Conservation (phyloP, 495 filamentous ascomycete genomes). For the Aspergillus asperescens region DNA sequence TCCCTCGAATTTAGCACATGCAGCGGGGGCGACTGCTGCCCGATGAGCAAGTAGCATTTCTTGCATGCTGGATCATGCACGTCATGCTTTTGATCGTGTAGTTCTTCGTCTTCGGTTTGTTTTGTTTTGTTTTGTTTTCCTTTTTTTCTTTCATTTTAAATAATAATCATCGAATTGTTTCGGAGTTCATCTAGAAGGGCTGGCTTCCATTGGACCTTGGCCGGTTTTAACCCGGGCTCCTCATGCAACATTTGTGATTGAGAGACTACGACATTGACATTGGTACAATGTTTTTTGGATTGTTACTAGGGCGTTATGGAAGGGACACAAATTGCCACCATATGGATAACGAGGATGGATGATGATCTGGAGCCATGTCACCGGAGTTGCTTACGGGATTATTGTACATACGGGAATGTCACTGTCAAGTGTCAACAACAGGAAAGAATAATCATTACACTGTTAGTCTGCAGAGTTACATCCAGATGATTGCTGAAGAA, state of each 20-base stretch:
- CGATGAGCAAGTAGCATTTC: constrained; percentile 18
- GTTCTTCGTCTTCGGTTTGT: too few relatives aligned
- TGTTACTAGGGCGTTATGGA: constrained; percentile 22
- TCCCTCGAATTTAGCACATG: constrained; percentile 29
- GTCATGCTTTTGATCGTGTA: constrained; percentile 7
- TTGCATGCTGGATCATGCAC: constrained; percentile 19
- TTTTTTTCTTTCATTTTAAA: too few relatives aligned
- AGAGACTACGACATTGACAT: constrained; percentile 5
- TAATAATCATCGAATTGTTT: constrained; percentile 1
- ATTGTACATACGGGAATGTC: constrained; percentile 26
- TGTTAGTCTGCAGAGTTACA: constrained; percentile 9
- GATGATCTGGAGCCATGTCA: constrained; percentile 9
- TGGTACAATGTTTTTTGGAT: not conserved
- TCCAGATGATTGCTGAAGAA: not conserved
- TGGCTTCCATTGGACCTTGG: not conserved
- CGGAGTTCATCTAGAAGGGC: constrained; percentile 11
- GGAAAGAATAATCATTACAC: too few relatives aligned
- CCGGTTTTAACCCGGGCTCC: not conserved
- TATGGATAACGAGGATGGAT: constrained; percentile 21
- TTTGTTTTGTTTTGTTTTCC: not conserved
- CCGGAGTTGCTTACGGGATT: constrained; percentile 7
- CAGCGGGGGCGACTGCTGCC: constrained; percentile 30
- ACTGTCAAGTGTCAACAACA: not conserved
- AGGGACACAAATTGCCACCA: constrained; percentile 32
- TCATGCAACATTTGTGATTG: not conserved